These are phyloP conservation scores for Hypoxylon sp. DNA, from an alignment of 2,329 filamentous ascomycete species.

Conservation along the genomic window DNA sequence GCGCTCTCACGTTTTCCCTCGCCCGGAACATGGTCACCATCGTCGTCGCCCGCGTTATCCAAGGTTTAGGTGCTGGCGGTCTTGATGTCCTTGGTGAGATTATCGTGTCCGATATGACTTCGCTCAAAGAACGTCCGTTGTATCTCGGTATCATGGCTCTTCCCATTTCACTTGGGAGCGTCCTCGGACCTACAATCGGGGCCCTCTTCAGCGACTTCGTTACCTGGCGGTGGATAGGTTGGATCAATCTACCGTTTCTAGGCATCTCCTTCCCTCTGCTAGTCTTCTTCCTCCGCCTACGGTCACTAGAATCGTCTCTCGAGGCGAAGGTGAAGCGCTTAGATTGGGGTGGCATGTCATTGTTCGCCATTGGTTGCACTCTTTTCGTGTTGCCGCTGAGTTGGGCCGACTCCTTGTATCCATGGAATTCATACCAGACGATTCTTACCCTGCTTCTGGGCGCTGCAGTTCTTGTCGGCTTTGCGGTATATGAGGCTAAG, in stretches of 20 bases:
- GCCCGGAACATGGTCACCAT: constrained; percentile 48
- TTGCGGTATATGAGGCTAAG: constrained; percentile 52
- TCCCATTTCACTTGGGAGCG: constrained; percentile 50
- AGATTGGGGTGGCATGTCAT: constrained; percentile 54
- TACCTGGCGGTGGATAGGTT: constrained; percentile 53
- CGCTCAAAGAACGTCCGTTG: constrained; percentile 51
- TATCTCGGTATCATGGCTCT: constrained; percentile 50
- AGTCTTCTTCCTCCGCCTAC: constrained; percentile 45
- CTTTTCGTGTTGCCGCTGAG: constrained; percentile 53
- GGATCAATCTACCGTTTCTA: constrained; percentile 53
- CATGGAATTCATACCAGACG: constrained; percentile 55
- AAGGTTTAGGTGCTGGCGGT: constrained; percentile 54
- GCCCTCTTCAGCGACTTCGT: constrained; percentile 49
- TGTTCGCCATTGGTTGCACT: constrained; percentile 49
- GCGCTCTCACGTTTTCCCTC: constrained; percentile 54
- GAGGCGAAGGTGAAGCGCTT: constrained; percentile 45
- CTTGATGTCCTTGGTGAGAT: constrained; percentile 53
- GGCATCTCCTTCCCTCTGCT: constrained; percentile 40
- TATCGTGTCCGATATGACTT: constrained; percentile 56
- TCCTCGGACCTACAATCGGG: constrained; percentile 53
- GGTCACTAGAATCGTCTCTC: constrained; percentile 38
- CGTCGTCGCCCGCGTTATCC: constrained; percentile 50
- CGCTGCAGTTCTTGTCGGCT: constrained; percentile 47
- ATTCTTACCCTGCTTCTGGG: constrained; percentile 55
- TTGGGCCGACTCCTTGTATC: constrained; percentile 55